These are phyloP conservation scores for Haematococcus lacustris DNA, from an alignment of 139 green algal species.

Conservation along the genomic window DNA sequence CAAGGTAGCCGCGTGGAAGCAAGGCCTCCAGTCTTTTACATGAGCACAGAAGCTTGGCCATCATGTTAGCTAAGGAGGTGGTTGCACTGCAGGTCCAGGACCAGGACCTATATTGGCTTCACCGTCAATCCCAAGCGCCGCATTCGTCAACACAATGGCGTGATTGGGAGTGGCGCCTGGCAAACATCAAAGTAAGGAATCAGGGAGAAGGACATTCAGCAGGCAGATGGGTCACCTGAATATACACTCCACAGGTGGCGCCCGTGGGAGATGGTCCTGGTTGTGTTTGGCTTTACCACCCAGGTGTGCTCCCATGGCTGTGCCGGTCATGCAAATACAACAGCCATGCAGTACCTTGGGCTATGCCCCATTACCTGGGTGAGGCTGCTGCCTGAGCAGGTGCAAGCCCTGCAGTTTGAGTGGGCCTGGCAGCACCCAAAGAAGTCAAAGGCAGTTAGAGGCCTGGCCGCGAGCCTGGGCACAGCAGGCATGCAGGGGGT, in stretches of 20 bases:
- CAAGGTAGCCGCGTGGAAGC: no score
- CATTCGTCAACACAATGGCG: conserved; percentile 90
- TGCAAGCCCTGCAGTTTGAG: conserved; percentile 90
- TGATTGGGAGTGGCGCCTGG: conserved; percentile 65
- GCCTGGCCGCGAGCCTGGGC: conserved; percentile 30
- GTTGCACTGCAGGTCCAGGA: no score
- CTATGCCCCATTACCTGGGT: no score
- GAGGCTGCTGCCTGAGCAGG: conserved; percentile 22
- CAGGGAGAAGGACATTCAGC: neutral
- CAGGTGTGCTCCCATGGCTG: conserved; percentile 32
- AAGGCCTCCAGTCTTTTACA: no score
- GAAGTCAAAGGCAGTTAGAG: conserved; percentile 43
- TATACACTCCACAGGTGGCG: conserved; percentile 34
- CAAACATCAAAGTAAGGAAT: conserved; percentile 56
- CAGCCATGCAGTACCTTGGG: neutral
- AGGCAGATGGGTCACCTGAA: neutral
- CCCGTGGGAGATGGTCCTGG: conserved; percentile 90
- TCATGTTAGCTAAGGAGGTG: no score
- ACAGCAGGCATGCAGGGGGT: conserved; percentile 29
- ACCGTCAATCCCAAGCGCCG: conserved; percentile 81
- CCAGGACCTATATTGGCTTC: conserved; percentile 64
- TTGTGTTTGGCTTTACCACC: conserved; percentile 82
- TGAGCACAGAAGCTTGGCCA: no score
- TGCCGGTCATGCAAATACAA: neutral
- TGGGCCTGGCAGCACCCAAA: conserved; percentile 94